Percentiles rank a stretch among this genome's conserved stretches.
Evolutionary conservation across 805 yeast species (phyloP).

Genomic region (Clavispora phyllophila): DNA sequence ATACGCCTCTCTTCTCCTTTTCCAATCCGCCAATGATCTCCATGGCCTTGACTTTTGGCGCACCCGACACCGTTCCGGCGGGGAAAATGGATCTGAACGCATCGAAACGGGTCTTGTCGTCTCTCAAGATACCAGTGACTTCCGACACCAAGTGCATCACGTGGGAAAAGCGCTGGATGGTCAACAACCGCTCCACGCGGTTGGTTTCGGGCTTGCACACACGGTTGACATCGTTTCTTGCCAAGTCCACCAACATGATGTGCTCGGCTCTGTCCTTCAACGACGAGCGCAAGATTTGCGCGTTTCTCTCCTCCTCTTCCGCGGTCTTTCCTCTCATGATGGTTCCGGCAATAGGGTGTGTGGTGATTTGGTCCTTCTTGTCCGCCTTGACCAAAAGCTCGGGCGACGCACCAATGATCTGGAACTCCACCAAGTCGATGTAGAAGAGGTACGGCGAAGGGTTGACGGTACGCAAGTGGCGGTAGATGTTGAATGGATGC

Average conservation of each 20-base stretch:
- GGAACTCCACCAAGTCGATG: slow-evolving; percentile 87
- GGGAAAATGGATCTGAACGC: slow-evolving; percentile 98
- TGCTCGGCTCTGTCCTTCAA: slow-evolving; percentile 96
- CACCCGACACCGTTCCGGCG: slow-evolving; percentile 98
- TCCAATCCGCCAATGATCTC: slow-evolving; percentile 87
- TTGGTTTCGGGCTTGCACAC: slow-evolving; percentile 87
- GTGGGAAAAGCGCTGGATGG: slow-evolving; percentile 91
- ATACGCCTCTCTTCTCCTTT: slow-evolving; percentile 88
- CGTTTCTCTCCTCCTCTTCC: slow-evolving; percentile 86
- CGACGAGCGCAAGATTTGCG: slow-evolving; percentile 65
- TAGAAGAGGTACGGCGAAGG: slow-evolving; percentile 97
- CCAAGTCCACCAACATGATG: slow-evolving; percentile 96
- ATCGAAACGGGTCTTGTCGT: slow-evolving; percentile 85
- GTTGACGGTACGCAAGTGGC: slow-evolving; percentile 90
- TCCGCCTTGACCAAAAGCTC: slow-evolving; percentile 87
- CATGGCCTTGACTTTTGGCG: slow-evolving; percentile 97
- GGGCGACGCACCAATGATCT: slow-evolving; percentile 96
- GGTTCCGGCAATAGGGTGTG: slow-evolving; percentile 99
- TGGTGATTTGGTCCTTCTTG: slow-evolving; percentile 62
- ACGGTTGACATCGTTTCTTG: slow-evolving; percentile 92
- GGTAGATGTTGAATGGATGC: slow-evolving; percentile 94
- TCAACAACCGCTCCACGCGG: slow-evolving; percentile 79
- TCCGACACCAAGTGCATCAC: slow-evolving; percentile 96
- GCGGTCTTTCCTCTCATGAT: slow-evolving; percentile 83
- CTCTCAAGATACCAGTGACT: slow-evolving; percentile 85